Evolutionary conservation across 2,329 filamentous ascomycete genomes (phyloP).

Genomic region (Chaetomiaceae sp.): DNA sequence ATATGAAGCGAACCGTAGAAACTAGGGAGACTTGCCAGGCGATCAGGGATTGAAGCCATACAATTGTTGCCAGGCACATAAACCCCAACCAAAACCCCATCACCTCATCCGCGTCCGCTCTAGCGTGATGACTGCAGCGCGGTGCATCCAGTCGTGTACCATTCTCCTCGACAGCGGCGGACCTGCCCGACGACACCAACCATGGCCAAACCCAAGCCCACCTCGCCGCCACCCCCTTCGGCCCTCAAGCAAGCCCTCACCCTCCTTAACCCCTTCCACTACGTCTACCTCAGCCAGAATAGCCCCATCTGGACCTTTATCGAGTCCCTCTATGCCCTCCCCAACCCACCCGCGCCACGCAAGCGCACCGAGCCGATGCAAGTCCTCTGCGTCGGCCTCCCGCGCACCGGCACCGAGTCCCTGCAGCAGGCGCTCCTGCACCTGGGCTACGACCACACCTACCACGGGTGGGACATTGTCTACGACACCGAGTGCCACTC

Average conservation of each 20-base stretch:
- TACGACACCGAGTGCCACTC: constrained; percentile 18
- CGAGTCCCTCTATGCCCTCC: constrained; percentile 19
- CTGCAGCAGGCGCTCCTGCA: constrained; percentile 22
- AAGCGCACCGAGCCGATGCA: constrained; percentile 17
- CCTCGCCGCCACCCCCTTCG: neutral
- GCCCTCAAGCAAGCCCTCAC: constrained; percentile 1
- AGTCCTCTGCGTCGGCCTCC: constrained; percentile 23
- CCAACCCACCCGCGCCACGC: constrained; percentile 9
- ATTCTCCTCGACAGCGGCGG: too few species aligned
- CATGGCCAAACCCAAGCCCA: neutral
- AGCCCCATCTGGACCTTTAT: constrained; percentile 17
- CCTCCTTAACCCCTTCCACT: constrained; percentile 4
- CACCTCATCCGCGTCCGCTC: constrained; percentile 3
- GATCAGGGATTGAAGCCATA: neutral
- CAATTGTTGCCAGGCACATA: neutral
- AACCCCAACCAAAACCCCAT: neutral
- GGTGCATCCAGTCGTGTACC: neutral
- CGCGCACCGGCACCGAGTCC: constrained; percentile 25
- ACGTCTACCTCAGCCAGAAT: constrained; percentile 1
- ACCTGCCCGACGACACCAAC: neutral
- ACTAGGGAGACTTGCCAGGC: neutral
- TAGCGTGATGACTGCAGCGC: constrained; percentile 9
- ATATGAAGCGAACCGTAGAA: neutral
- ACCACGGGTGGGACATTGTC: constrained; percentile 26
- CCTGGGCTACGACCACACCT: constrained; percentile 24